Conservation (phyloP, 352 stramenopile species). For the Hyaloperonospora brassicae region DNA sequence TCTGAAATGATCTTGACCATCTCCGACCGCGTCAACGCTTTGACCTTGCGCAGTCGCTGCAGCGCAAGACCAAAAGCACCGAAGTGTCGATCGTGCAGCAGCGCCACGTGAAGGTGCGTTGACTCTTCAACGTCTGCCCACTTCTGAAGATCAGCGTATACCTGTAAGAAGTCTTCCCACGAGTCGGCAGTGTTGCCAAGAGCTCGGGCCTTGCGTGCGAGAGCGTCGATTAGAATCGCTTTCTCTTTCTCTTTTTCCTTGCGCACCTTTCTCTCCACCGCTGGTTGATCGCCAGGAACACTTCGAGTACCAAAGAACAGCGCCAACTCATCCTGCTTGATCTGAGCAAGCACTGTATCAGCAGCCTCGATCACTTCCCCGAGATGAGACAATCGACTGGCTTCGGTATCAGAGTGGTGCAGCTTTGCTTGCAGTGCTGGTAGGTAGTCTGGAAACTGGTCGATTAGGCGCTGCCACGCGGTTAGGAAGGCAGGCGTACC, state of each 20-base stretch:
- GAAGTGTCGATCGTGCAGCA: constrained; percentile 56
- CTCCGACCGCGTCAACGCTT: constrained; percentile 47
- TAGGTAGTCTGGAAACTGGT: constrained; percentile 53
- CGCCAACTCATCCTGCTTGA: constrained; percentile 60
- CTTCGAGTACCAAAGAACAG: constrained; percentile 64
- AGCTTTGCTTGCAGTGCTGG: constrained; percentile 55
- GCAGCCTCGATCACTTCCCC: constrained; percentile 44
- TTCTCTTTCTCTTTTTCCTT: constrained; percentile 74
- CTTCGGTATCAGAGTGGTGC: constrained; percentile 66
- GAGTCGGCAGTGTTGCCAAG: constrained; percentile 39
- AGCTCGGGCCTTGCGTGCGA: constrained; percentile 63
- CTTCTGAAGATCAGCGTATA: constrained; percentile 55
- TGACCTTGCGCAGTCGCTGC: constrained; percentile 66
- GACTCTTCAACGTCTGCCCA: constrained; percentile 63
- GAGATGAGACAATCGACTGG: constrained; percentile 36
- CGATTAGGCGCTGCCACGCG: constrained; percentile 40
- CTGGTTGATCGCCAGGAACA: constrained; percentile 40
- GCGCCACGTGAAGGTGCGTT: constrained; percentile 44
- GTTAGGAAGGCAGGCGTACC: constrained; percentile 58
- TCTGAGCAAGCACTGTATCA: constrained; percentile 46
- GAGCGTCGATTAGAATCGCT: constrained; percentile 56
- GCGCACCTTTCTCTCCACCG: constrained; percentile 55
- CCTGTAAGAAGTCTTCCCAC: constrained; percentile 46
- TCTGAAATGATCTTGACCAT: constrained; percentile 59
- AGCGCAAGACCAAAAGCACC: constrained; percentile 38